phyloP scores from a whole-genome alignment of 1,139 yeast species.

The Blastobotrys serpentis region DNA sequence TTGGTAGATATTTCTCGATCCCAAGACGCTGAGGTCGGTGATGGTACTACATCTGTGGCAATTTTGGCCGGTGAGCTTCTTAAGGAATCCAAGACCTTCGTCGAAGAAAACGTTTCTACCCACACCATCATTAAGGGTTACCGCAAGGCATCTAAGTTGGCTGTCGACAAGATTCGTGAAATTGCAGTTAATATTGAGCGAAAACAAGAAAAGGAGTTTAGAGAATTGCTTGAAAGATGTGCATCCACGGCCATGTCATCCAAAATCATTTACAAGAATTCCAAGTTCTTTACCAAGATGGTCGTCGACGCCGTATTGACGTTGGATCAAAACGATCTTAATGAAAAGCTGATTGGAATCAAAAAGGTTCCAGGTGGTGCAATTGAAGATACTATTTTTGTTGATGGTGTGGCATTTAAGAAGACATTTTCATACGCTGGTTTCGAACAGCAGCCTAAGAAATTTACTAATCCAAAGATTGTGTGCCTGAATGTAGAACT shows the following conservation, averaged over 20 bases:
- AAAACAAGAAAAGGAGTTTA: slow-evolving; percentile 49
- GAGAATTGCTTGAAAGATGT: slow-evolving; percentile 82
- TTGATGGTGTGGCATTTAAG: slow-evolving; percentile 95
- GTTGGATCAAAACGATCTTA: slow-evolving; percentile 78
- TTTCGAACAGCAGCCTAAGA: slow-evolving; percentile 96
- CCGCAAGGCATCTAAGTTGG: slow-evolving; percentile 76
- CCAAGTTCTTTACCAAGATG: slow-evolving; percentile 90
- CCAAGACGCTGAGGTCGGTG: slow-evolving; percentile 99
- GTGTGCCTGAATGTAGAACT: slow-evolving; percentile 86
- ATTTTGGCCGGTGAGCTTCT: slow-evolving; percentile 91
- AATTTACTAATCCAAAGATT: slow-evolving; percentile 74
- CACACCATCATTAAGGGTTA: slow-evolving; percentile 86
- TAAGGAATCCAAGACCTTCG: slow-evolving; percentile 83
- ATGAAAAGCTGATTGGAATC: slow-evolving; percentile 88
- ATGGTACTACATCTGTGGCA: slow-evolving; percentile 96
- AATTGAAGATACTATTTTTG: slow-evolving; percentile 85
- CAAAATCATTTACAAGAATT: slow-evolving; percentile 81
- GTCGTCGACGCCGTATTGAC: slow-evolving; percentile 93
- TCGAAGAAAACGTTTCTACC: slow-evolving; percentile 94
- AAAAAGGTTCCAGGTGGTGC: slow-evolving; percentile 96
- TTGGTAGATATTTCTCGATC: slow-evolving; percentile 93
- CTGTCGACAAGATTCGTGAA: slow-evolving; percentile 70
- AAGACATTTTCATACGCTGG: slow-evolving; percentile 98
- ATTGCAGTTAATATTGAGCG: slow-evolving; percentile 64
- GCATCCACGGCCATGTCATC: slow-evolving; percentile 98